Evolutionary conservation across 768 basidiomycete species (phyloP).

Genomic region (Tephrocybe sp.): DNA sequence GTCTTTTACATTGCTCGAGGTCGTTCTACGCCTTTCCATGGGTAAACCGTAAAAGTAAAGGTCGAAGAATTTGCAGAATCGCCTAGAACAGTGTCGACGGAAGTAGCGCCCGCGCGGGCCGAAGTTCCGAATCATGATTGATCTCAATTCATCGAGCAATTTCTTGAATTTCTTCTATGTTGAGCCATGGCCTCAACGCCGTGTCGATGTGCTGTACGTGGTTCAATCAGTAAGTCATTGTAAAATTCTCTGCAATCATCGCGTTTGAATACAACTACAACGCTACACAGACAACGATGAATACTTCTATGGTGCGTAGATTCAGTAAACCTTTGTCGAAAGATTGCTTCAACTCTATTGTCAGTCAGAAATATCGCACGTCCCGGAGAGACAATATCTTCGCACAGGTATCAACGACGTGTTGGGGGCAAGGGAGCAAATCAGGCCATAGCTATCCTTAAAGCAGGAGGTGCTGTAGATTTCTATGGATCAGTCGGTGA

Average conservation of each 20-base stretch:
- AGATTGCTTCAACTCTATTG: too few relatives aligned
- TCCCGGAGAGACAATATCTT: constrained; percentile 61
- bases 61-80: too few relatives aligned
- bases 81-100: too few relatives aligned
- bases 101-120: too few relatives aligned
- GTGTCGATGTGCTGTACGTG: constrained; percentile 30
- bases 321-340: not conserved
- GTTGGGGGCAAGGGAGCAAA: constrained; percentile 66
- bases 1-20: too few relatives aligned
- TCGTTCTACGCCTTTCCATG: too few relatives aligned
- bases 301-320: constrained; percentile 48
- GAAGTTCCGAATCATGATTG: too few relatives aligned
- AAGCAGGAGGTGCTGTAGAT: constrained; percentile 45
- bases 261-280: not conserved
- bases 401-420: constrained; percentile 43
- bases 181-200: not conserved
- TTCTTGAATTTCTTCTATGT: too few relatives aligned
- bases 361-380: constrained; percentile 50
- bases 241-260: not conserved
- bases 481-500: constrained; percentile 53
- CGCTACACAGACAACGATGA: constrained; percentile 48
- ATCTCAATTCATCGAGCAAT: too few relatives aligned
- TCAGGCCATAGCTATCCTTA: constrained; percentile 56
- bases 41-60: too few relatives aligned
- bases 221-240: constrained; percentile 50